Evolutionary conservation across 2,329 filamentous ascomycete genomes (phyloP).

Genomic region (Amylocarpus encephaloides): DNA sequence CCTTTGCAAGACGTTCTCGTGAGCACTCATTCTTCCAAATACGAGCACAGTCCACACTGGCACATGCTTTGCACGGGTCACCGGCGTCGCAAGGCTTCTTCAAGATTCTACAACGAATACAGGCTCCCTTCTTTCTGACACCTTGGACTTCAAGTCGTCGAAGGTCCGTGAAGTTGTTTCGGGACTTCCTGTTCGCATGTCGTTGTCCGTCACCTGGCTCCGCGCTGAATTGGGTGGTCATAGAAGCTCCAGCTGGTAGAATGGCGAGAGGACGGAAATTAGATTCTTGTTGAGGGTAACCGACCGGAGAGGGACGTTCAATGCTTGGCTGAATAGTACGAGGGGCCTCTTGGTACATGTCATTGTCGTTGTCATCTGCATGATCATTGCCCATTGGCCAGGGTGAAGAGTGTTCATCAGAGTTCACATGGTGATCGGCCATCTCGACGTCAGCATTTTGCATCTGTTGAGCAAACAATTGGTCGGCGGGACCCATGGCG

Average conservation of each 20-base stretch:
- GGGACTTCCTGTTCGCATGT: conserved; percentile 38
- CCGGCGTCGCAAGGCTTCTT: conserved; percentile 62
- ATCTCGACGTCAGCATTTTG: conserved; percentile 21
- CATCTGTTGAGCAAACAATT: conserved; percentile 2
- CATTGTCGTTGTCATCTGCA: conserved; percentile 19
- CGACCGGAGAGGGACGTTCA: neutral
- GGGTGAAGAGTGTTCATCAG: conserved; percentile 17
- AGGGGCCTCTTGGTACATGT: conserved; percentile 19
- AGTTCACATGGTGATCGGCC: conserved; percentile 14
- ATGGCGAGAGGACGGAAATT: conserved; percentile 22
- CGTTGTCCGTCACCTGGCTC: conserved; percentile 28
- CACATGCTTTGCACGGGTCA: conserved; percentile 56
- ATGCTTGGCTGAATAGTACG: conserved; percentile 11
- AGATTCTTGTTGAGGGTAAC: conserved; percentile 3
- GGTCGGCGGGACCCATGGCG: neutral
- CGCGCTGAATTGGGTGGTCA: conserved; percentile 30
- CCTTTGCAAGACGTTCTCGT: conserved; percentile 54
- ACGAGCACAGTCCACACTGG: conserved; percentile 55
- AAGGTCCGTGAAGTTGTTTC: conserved; percentile 50
- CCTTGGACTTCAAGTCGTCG: conserved; percentile 60
- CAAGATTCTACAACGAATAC: conserved; percentile 59
- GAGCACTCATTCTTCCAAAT: conserved; percentile 62
- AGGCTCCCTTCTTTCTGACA: conserved; percentile 58
- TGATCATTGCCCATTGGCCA: conserved; percentile 23
- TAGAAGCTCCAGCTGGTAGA: conserved; percentile 2